A percentile compares a stretch with the other conserved stretches of the same genome.
Evolutionary conservation across 129 eudicot genomes (phyloP).

Genomic region (Lactuca sativa): DNA sequence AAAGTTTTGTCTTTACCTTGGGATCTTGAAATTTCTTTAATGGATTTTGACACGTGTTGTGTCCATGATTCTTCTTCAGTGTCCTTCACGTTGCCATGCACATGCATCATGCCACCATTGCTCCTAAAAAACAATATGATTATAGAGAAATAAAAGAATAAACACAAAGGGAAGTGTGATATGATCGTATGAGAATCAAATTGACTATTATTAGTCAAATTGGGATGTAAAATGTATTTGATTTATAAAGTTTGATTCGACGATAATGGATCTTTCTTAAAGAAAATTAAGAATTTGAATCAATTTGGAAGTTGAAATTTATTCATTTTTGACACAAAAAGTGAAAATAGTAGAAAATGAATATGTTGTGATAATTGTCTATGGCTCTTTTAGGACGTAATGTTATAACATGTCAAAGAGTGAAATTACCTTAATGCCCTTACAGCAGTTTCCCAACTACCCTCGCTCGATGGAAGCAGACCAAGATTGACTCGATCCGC

Average conservation of each 20-base stretch:
- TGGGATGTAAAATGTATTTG: not conserved
- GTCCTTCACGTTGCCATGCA: constrained; percentile 92
- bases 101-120: constrained; percentile 80
- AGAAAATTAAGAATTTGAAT: not conserved
- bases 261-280: not conserved
- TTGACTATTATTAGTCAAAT: not conserved
- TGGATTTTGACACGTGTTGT: constrained; percentile 52
- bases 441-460: constrained; percentile 88
- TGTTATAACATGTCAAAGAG: constrained; percentile 7
- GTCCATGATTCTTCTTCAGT: constrained; percentile 76
- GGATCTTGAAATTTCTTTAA: constrained; percentile 56
- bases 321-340: not conserved
- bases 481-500: constrained; percentile 95
- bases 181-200: not conserved
- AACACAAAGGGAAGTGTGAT: not conserved
- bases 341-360: not conserved
- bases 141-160: not conserved
- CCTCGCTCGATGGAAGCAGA: constrained; percentile 92
- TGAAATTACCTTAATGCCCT: constrained; percentile 73
- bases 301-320: not conserved
- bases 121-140: constrained; percentile 39
- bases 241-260: not conserved
- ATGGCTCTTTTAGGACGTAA: not conserved
- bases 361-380: not conserved
- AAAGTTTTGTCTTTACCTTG: constrained; percentile 56